These are phyloP conservation scores for Paramecium octaurelia DNA, from an alignment of 73 alveolate genomes.

Conservation along the genomic window DNA sequence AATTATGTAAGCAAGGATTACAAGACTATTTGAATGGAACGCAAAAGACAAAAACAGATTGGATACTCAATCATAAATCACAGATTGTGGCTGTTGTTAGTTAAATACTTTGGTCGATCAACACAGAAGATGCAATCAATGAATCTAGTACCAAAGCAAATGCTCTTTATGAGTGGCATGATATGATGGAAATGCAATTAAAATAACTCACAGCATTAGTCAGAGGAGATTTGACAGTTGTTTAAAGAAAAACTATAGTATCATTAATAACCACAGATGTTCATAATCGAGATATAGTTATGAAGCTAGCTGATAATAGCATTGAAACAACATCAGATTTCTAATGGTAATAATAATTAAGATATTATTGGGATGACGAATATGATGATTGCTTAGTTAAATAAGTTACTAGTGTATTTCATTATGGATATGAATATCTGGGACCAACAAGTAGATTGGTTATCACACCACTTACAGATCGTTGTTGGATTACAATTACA, in stretches of 20 bases:
- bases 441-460: constrained; percentile 98
- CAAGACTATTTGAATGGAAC: constrained; percentile 76
- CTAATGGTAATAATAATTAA: constrained; percentile 98
- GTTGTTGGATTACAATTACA: constrained; percentile 99
- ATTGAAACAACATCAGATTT: constrained; percentile 96
- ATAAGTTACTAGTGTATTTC: constrained; percentile 96
- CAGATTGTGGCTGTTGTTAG: constrained; percentile 92
- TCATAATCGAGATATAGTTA: constrained; percentile 99
- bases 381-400: constrained; percentile 91
- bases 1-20: constrained; percentile 82
- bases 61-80: constrained; percentile 94
- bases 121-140: constrained; percentile 84
- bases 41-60: constrained; percentile 84
- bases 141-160: constrained; percentile 79
- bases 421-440: constrained; percentile 86
- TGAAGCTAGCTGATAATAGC: constrained; percentile 90
- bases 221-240: constrained; percentile 87
- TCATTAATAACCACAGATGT: constrained; percentile 98
- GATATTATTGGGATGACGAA: constrained; percentile 98
- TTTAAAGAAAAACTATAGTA: constrained; percentile 88
- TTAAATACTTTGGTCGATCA: constrained; percentile 89
- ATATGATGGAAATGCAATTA: constrained; percentile 75
- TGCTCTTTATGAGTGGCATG: constrained; percentile 83
- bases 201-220: constrained; percentile 89
- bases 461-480: constrained; percentile 99